Evolutionary conservation across 176 grass and related monocot species (phyloP).

Genomic region (Cocos nucifera): DNA sequence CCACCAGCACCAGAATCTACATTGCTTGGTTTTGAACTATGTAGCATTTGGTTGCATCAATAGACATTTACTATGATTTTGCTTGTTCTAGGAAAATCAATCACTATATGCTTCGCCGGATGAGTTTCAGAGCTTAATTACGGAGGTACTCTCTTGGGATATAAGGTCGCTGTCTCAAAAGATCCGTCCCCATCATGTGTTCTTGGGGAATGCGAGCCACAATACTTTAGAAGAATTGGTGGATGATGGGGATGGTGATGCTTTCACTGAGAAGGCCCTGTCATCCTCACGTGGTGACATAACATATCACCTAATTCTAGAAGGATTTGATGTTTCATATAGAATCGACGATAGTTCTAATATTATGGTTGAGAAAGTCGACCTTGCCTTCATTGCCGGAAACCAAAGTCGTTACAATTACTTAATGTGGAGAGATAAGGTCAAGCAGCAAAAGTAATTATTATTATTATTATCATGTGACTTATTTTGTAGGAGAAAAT

Average conservation of each 20-base stretch:
- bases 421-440: slow-evolving; percentile 29
- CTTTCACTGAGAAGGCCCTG: not conserved
- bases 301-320: slow-evolving; percentile 63
- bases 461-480: too few species aligned
- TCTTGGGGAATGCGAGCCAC: slow-evolving; percentile 2
- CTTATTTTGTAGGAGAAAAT: too few species aligned
- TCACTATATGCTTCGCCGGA: slow-evolving; percentile 56
- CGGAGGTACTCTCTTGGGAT: slow-evolving; percentile 76
- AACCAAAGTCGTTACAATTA: slow-evolving; percentile 26
- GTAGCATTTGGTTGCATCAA: too few species aligned
- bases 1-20: too few species aligned
- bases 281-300: not conserved
- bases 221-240: not conserved
- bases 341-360: slow-evolving; percentile 42
- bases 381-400: slow-evolving; percentile 11
- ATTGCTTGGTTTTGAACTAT: too few species aligned
- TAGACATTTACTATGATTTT: not conserved
- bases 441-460: not conserved
- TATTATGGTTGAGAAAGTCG: slow-evolving; percentile 46
- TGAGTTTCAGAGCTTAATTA: slow-evolving; percentile 60
- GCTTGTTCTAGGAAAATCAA: slow-evolving; percentile 42
- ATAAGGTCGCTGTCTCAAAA: slow-evolving; percentile 81
- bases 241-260: not conserved
- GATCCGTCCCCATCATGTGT: slow-evolving; percentile 40
- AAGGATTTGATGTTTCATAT: slow-evolving; percentile 83